Base-by-base conservation (phyloP, 495 filamentous ascomycete species). In the Pseudevernia furfuracea region DNA sequence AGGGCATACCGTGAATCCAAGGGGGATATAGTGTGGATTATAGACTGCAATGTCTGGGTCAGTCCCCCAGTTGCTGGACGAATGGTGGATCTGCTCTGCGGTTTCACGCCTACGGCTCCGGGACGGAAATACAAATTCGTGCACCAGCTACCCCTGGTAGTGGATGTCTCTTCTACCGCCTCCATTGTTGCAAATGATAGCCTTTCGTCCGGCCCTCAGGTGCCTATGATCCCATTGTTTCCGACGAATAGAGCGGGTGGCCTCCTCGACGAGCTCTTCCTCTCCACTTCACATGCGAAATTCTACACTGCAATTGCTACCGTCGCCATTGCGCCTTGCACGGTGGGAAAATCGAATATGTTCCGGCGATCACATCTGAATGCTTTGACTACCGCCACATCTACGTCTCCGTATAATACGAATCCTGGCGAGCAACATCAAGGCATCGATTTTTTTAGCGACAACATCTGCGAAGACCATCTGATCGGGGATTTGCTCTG, bases 301-400 rank as follows among this genome's bases (percentile, higher is more conserved):
- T 96, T 99, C 81, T 99, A 99, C 78, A 89, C 88, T 28, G 94
- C 93, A 63, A 97, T 97, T 81, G 96, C 97, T 78, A 91, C 92
- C 9, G 89, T 96, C 32, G 80, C 86, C 23, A 78, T 97, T 63
- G 93, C 94, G 0, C 92, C 95, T 9, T 97, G 95, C 74, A 90
- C 95, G 61, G 89, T 97, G 9, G 94, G 94, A 34, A 99, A 99
- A 76, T 95, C 90, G 61, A 97, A 94, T 76, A 96, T 99, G 89
- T 97, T 97, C 79, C 89, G 94, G 36, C 88, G 87, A 58, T 92
- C 92, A 0, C 93, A 99, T 70, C 85, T 99, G 34, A 82, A 91
- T 71, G 82, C 82, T 64, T 81, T 95, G 25, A 97, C 92, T n/a
- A 71, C 81, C 77, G 12, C 59, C 73, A 80, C 68, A 17, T 60